Evolutionary conservation across 2,329 filamentous ascomycete genomes (phyloP), one percentile per base, ranked within the genome.

Genomic region (Diaporthe capsici): DNA sequence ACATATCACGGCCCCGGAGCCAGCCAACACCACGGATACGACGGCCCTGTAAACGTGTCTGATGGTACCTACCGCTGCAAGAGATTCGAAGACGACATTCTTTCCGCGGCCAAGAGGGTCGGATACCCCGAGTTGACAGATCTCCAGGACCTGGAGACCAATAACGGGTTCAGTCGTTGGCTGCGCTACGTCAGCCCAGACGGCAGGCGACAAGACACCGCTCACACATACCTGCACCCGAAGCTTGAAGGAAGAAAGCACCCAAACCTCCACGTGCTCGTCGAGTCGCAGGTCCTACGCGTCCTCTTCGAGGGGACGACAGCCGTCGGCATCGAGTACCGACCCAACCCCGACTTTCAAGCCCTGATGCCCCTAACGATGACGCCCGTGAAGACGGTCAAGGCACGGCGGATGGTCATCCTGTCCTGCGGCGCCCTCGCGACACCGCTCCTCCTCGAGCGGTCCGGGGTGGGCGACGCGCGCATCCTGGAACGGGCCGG

Each of bases 381-480:
- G 34, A 73, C 81, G 82, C 78, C 79, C 20, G 78, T 79, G 61
- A 80, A 81, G 31, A 83, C 79, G 0, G 82, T 92, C n/a, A 85
- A 82, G 60, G 90, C 91, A 2, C 85, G 85, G 9, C 91, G 89
- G 81, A 83, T 91, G 28, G 90, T 93, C 6, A 79, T 87, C 9
- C 76, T 87, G 0, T 84, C 85, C 1, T 84, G 85, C 7, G 90
- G 90, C 15, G 86, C 89, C 0, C 84, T 87, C 10, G 88, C 88
- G 3, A 89, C 90, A 0, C 90, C 91, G 0, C 81, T 83, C 0
- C 85, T 93, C 1, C 86, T 94, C 0, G 91, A 93, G 80, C 84
- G 92, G 28, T 93, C 92, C 0, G 92, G 92, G 10, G 79, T 94
- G 1, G 91, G 90, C 25, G 84, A 86, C 51, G 82, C 85, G 0